These are phyloP conservation scores for Allodekkera sacchari DNA, from an alignment of 805 yeast species.

Conservation along the genomic window DNA sequence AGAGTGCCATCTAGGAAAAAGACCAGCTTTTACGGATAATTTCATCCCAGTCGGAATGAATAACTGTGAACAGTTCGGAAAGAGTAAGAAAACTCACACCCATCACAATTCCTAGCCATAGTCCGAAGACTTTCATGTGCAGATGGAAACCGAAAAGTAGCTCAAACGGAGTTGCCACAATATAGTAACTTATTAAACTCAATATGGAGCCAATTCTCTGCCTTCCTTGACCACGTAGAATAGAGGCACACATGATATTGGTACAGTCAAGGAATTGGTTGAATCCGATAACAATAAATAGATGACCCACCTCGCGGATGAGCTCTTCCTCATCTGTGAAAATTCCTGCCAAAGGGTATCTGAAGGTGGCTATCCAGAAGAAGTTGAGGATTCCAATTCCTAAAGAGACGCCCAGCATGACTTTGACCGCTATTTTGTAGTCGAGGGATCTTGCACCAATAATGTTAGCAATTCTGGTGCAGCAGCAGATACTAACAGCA, in stretches of 20 bases:
- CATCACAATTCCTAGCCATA: slow-evolving; percentile 40
- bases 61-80: slow-evolving; percentile 33
- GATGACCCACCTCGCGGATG: slow-evolving; percentile 28
- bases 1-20: background rate
- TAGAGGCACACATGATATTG: slow-evolving; percentile 37
- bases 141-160: slow-evolving; percentile 34
- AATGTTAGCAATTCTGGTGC: slow-evolving; percentile 46
- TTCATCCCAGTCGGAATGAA: slow-evolving; percentile 44
- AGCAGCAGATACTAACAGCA: slow-evolving; percentile 41
- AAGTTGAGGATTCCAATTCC: slow-evolving; percentile 30
- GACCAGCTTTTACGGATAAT: slow-evolving; percentile 29
- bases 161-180: slow-evolving; percentile 42
- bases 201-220: slow-evolving; percentile 44
- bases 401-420: slow-evolving; percentile 27
- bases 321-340: slow-evolving; percentile 34
- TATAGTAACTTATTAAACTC: slow-evolving; percentile 38
- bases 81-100: slow-evolving; percentile 34
- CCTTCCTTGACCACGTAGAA: slow-evolving; percentile 47
- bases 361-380: slow-evolving; percentile 27
- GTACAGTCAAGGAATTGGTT: slow-evolving; percentile 42
- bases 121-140: slow-evolving; percentile 32
- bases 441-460: slow-evolving; percentile 37
- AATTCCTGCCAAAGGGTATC: slow-evolving; percentile 30
- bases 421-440: slow-evolving; percentile 29
- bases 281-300: slow-evolving; percentile 39